Percentiles rank a stretch among this genome's conserved stretches.
phyloP scores from a whole-genome alignment of 441 rosid genomes.

The Erysimum cheiri region DNA sequence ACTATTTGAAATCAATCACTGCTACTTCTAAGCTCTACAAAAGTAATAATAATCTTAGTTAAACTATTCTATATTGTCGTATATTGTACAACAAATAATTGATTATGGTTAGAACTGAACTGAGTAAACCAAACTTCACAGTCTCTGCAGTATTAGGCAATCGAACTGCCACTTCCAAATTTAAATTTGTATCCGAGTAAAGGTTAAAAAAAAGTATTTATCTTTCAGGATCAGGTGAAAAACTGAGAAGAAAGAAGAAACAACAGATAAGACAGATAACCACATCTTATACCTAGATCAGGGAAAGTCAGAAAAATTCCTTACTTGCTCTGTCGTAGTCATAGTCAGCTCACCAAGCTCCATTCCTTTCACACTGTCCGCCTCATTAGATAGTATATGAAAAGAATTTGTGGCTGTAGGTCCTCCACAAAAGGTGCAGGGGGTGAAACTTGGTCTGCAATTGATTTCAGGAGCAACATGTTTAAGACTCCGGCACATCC shows the following conservation, averaged over 20 bases:
- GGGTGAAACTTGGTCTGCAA: slow-evolving; percentile 46
- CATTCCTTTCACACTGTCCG: slow-evolving; percentile 51
- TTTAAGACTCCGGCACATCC: slow-evolving; percentile 60
- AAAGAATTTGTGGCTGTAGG: slow-evolving; percentile 60
- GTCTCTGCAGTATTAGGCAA: not conserved
- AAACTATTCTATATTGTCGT: not conserved
- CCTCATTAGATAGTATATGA: slow-evolving; percentile 60
- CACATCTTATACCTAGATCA: slow-evolving; percentile 15
- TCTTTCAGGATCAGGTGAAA: not conserved
- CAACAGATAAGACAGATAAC: slow-evolving; percentile 8
- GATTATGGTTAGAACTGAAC: not conserved
- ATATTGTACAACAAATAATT: not conserved
- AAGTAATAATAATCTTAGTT: not conserved
- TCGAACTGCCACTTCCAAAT: not conserved
- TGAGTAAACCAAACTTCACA: not conserved
- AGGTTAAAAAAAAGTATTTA: not conserved
- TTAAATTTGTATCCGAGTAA: not conserved
- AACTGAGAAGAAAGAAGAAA: slow-evolving; percentile 9
- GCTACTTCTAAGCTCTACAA: slow-evolving; percentile 1
- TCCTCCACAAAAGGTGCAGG: slow-evolving; percentile 62
- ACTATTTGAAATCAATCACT: slow-evolving; percentile 2
- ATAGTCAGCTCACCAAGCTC: slow-evolving; percentile 49
- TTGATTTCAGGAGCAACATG: slow-evolving; percentile 51
- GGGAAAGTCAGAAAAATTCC: slow-evolving; percentile 20
- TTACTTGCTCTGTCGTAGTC: slow-evolving; percentile 61